Conservation (phyloP, 176 grass and related monocot genomes). For the Echinochloa phyllopogon region DNA sequence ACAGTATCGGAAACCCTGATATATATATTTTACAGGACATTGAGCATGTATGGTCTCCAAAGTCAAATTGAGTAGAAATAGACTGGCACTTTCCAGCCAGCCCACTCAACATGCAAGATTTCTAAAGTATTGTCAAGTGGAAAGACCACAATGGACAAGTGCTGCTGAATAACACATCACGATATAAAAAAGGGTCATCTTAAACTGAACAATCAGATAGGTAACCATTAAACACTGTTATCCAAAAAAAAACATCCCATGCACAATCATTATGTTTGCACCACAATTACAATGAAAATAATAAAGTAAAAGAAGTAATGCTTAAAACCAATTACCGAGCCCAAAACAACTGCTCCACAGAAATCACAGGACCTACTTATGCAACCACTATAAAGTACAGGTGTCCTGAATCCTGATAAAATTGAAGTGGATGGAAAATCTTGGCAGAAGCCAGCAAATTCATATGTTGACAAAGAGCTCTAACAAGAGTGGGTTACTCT, state of each 20-base stretch:
- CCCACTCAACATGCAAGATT: conserved; percentile 36
- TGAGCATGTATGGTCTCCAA: conserved; percentile 35
- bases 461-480: conserved; percentile 15
- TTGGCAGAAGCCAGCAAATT: not conserved
- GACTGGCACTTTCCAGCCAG: conserved; percentile 46
- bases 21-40: conserved; percentile 45
- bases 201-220: not conserved
- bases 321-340: not conserved
- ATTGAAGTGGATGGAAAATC: conserved; percentile 14
- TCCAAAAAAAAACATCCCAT: not conserved
- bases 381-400: conserved; percentile 11
- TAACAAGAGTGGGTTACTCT: not conserved
- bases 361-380: not conserved
- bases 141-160: conserved; percentile 41
- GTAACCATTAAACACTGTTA: not conserved
- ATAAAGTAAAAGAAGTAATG: not conserved
- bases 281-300: not conserved
- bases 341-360: not conserved
- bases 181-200: not conserved
- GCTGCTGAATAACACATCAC: not conserved
- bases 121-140: conserved; percentile 35
- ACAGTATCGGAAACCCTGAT: conserved; percentile 40
- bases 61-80: conserved; percentile 46
- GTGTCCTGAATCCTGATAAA: conserved; percentile 4
- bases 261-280: not conserved